phyloP scores from a whole-genome alignment of 108 stramenopile genomes.

The Pseudonitzschia pungens region DNA sequence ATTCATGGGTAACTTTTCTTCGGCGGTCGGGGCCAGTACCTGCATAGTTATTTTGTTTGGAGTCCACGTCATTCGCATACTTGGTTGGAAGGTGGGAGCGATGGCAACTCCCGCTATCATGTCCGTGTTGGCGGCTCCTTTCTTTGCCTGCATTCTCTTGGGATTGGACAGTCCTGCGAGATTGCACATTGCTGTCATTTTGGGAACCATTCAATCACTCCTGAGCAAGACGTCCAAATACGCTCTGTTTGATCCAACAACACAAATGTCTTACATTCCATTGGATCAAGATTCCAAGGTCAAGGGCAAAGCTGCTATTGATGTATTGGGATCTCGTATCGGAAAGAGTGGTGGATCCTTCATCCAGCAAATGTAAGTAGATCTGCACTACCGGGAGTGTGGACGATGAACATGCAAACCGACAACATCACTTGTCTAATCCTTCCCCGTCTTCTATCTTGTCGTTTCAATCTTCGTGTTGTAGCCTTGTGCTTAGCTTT shows the following conservation, averaged over 20 bases:
- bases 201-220: slow-evolving; percentile 88
- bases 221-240: slow-evolving; percentile 93
- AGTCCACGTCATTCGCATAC: slow-evolving; percentile 83
- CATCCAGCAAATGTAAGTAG: slow-evolving; percentile 71
- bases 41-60: slow-evolving; percentile 94
- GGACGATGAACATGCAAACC: no score
- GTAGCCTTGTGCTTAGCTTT: slow-evolving; percentile 82
- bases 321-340: slow-evolving; percentile 91
- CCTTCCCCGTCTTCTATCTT: no score
- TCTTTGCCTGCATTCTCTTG: slow-evolving; percentile 84
- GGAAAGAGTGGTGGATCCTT: slow-evolving; percentile 95
- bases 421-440: no score
- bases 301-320: slow-evolving; percentile 95
- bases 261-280: slow-evolving; percentile 95
- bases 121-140: slow-evolving; percentile 84
- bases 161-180: slow-evolving; percentile 72
- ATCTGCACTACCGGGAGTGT: not conserved
- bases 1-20: slow-evolving; percentile 94
- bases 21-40: slow-evolving; percentile 79
- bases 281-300: slow-evolving; percentile 94
- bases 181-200: slow-evolving; percentile 70
- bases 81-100: slow-evolving; percentile 94
- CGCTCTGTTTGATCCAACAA: slow-evolving; percentile 86
- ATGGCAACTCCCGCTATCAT: slow-evolving; percentile 90
- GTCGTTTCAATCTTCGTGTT: not conserved